Percentiles rank a stretch among this genome's conserved stretches.
Evolutionary conservation across 352 stramenopile genomes (phyloP).

Genomic region (Pythium brachiatum): DNA sequence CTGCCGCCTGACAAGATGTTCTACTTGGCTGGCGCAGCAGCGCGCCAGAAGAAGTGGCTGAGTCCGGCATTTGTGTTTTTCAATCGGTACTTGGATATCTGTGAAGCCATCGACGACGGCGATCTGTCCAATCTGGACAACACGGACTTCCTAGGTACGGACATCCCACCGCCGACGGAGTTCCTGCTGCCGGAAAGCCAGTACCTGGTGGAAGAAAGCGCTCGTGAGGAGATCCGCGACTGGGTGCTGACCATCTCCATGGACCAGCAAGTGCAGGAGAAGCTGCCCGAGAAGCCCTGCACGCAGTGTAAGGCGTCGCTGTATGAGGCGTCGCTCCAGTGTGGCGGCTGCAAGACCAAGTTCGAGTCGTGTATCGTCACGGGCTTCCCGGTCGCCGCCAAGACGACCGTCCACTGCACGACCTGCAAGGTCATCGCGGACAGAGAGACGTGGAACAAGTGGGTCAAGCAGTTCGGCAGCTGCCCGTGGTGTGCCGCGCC

Average conservation of each 20-base stretch:
- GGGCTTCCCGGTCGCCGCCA: slow-evolving; percentile 84
- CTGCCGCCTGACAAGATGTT: slow-evolving; percentile 95
- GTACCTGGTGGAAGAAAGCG: slow-evolving; percentile 77
- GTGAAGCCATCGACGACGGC: slow-evolving; percentile 93
- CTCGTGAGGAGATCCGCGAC: slow-evolving; percentile 92
- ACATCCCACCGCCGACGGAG: slow-evolving; percentile 85
- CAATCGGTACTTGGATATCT: slow-evolving; percentile 94
- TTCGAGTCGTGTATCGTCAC: slow-evolving; percentile 90
- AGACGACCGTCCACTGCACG: slow-evolving; percentile 86
- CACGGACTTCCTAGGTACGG: slow-evolving; percentile 91
- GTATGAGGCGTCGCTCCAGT: slow-evolving; percentile 84
- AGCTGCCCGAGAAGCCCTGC: slow-evolving; percentile 75
- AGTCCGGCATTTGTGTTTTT: slow-evolving; percentile 94
- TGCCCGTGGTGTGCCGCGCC: slow-evolving; percentile 78
- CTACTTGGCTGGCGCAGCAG: slow-evolving; percentile 81
- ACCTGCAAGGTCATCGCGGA: slow-evolving; percentile 87
- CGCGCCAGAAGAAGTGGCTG: slow-evolving; percentile 85
- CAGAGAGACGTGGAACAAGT: slow-evolving; percentile 88
- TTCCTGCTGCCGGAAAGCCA: slow-evolving; percentile 73
- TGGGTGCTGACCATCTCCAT: slow-evolving; percentile 96
- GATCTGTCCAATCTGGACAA: slow-evolving; percentile 89
- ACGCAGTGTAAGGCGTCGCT: slow-evolving; percentile 76
- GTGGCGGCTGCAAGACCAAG: slow-evolving; percentile 70
- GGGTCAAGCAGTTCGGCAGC: slow-evolving; percentile 83
- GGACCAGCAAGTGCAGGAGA: slow-evolving; percentile 93